Evolutionary conservation across 306 rosid species (phyloP), one percentile per base, ranked within the genome.

Genomic region (Citrullus mucosospermus): DNA sequence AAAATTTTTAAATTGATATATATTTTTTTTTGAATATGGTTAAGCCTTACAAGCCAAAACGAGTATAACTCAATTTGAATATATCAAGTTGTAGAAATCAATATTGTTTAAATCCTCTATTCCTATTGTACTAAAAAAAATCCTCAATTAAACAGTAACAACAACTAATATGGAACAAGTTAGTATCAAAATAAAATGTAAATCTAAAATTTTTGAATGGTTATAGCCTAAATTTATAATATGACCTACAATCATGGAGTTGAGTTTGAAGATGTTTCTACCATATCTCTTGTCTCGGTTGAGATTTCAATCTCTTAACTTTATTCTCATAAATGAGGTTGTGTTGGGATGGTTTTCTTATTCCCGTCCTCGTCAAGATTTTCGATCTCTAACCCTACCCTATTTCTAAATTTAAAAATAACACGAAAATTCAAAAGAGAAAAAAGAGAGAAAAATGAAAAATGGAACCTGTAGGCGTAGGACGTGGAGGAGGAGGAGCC

Each of bases 401-500:
- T 10, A 59, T 25, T 59, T 59, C 16, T 0, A 0, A 30, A 30
- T 13, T 28, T 5, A 6, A 28, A 28, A 67, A 65, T 39, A 16
- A 65, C 20, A 65, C 34, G 11, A 36, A 36, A 36, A 36, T 36
- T 36, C 36, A 3, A 32, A 32, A 39, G 22, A 22, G 43, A 25
- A 30, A 4, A 46, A 1, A 44, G 36, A 14, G 18, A 14, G 17
- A 46, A 5, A 11, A 51, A 1, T 51, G 16, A 28, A 70, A 36
- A 72, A 30, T 72, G 11, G 5, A 48, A 72, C 77, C 77, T 30
- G 60, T 0, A 44, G 75, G 55, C 3, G 54, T 71, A 60, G 61
- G 77, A 1, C 61, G 84, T 30, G 80, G 78, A 13, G 55, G 86
- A 79, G 63, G 48, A 53, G 82, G 28, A 38, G 65, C 25, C 18